Conservation (phyloP, 2,329 filamentous ascomycete species). For the Xylaria multiplex region DNA sequence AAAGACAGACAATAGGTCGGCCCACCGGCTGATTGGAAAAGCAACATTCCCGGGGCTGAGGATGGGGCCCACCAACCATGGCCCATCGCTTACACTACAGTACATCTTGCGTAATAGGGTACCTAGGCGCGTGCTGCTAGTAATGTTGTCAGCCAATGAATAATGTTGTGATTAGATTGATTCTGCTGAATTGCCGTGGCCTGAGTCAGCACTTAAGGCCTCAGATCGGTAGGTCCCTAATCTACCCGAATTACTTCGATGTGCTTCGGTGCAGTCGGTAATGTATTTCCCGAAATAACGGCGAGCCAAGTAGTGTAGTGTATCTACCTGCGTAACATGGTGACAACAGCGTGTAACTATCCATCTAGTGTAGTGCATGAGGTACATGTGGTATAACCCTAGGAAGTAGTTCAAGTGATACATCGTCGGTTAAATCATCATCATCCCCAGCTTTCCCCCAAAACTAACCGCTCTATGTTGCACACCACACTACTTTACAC, state of each 20-base stretch:
- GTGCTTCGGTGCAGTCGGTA: background rate
- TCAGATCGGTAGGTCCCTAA: background rate
- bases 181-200: slow-evolving; percentile 2
- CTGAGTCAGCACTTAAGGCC: slow-evolving; percentile 4
- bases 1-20: background rate
- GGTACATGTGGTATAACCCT: too few species aligned
- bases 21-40: background rate
- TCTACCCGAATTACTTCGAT: background rate
- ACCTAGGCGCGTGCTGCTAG: background rate
- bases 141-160: slow-evolving; percentile 18
- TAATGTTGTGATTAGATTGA: slow-evolving; percentile 5
- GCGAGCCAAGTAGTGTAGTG: background rate
- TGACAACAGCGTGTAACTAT: too few species aligned
- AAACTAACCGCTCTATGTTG: background rate
- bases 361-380: too few species aligned
- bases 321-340: background rate
- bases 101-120: slow-evolving; percentile 6
- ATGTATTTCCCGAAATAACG: slow-evolving; percentile 19
- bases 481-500: background rate
- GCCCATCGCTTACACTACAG: background rate
- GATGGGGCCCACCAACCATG: slow-evolving; percentile 10
- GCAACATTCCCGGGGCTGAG: slow-evolving; percentile 17
- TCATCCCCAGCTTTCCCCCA: background rate
- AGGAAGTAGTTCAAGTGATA: too few species aligned
- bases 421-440: too few species aligned